Evolutionary conservation across 257 asterid species (phyloP), one percentile per base, ranked within the genome.

Genomic region (Primulina tabacum): DNA sequence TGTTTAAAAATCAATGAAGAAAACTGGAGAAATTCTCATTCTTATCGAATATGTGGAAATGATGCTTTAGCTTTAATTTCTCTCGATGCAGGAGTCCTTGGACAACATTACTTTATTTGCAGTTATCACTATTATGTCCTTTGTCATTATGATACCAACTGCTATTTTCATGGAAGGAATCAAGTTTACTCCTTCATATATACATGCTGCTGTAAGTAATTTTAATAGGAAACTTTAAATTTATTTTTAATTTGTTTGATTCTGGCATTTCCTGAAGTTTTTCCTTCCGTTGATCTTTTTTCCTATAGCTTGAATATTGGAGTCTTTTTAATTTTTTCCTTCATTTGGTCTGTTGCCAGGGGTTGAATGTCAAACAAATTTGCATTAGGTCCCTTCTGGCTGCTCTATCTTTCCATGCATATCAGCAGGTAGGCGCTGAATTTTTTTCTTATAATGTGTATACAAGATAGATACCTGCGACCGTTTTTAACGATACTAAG

Each of bases 381-480:
- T 90, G 77, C 83, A 69, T 75, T 40, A 80, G 86, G 73, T 92
- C 96, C 12, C 78, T 92, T 53, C 0, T 86, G 26, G 92, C 96
- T 64, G 98, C 92, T 65, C 79, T 90, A 59, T 82, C 88, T 86
- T 92, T 85, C 88, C 98, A 90, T 78, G 96, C 98, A 21, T 92
- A 92, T 79, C 97, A 92, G 65, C 98, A 92, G 95, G 97, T 90
- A 82, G 11, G 66, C 61, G 10, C 61, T 65, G 2, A 6, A 18
- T 4, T 32, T 16, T 62, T 61, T 43, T 50, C 26, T 63, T 67
- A 37, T 29, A 24, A 28, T 55, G 10, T 58, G 21, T 12, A 50
- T 55, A 33, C 35, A 53, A 57, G 55, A 32, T 26, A 47, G 7
- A 4, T 47, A 4, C 55, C n/a, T 4, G 55, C 0, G 18, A 18